A percentile compares a stretch with the other conserved stretches of the same genome.
Evolutionary conservation across 129 eudicot species (phyloP).

Genomic region (Cynara cardunculus): DNA sequence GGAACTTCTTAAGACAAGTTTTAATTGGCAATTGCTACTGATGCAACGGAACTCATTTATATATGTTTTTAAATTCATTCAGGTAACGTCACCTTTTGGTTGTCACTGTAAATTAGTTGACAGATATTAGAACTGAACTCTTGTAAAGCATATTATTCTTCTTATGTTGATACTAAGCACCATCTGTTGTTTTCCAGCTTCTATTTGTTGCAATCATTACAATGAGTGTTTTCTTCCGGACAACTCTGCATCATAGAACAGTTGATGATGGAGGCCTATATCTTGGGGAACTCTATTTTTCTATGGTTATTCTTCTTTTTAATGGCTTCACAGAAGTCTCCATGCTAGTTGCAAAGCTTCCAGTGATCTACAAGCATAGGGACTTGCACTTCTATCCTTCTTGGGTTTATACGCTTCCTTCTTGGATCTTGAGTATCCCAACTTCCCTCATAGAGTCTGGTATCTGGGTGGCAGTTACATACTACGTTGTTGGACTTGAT

Average conservation of each 20-base stretch:
- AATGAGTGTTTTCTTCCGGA: constrained; percentile 93
- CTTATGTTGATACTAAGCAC: constrained; percentile 13
- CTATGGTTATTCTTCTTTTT: constrained; percentile 95
- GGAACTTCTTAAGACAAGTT: constrained; percentile 76
- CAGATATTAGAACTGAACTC: neutral
- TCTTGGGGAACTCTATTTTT: constrained; percentile 81
- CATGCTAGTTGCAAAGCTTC: constrained; percentile 86
- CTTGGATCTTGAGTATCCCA: constrained; percentile 93
- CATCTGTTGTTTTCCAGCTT: constrained; percentile 57
- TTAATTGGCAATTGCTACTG: constrained; percentile 78
- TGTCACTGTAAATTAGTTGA: neutral
- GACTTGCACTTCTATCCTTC: constrained; percentile 93
- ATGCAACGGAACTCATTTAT: constrained; percentile 92
- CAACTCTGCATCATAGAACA: constrained; percentile 73
- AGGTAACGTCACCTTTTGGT: constrained; percentile 46
- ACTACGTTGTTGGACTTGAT: constrained; percentile 88
- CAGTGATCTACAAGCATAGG: constrained; percentile 93
- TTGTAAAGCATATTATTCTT: neutral
- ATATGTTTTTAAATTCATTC: constrained; percentile 85
- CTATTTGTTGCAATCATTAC: constrained; percentile 80
- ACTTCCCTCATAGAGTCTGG: constrained; percentile 92
- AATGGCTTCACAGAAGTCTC: constrained; percentile 99
- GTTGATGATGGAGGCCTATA: constrained; percentile 88
- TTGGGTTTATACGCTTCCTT: constrained; percentile 93
- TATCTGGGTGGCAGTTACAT: constrained; percentile 88